Conservation (phyloP, 257 asterid genomes). For the Solanum bulbocastanum region DNA sequence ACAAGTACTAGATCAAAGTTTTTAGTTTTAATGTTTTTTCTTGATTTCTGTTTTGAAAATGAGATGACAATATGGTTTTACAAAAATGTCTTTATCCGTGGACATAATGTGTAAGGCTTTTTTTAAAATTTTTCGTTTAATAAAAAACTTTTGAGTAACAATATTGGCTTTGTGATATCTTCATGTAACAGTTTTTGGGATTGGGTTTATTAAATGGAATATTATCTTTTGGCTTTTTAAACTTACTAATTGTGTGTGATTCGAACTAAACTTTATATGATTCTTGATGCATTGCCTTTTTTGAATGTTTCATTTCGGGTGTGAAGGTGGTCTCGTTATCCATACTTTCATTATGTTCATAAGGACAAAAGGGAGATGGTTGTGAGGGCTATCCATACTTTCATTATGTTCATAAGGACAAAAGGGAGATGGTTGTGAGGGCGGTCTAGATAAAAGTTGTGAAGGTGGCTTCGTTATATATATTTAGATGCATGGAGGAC, state of each 20-base stretch:
- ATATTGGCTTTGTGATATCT: not conserved
- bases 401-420: not conserved
- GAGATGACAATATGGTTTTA: not conserved
- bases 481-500: too few relatives aligned
- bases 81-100: not conserved
- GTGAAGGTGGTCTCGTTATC: not conserved
- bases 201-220: too few relatives aligned
- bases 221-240: not conserved
- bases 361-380: not conserved
- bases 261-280: not conserved
- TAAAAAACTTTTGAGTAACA: not conserved
- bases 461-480: not conserved
- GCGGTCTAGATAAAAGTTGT: not conserved
- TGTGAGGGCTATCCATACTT: not conserved
- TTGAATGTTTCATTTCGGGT: too few relatives aligned
- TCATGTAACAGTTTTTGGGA: not conserved
- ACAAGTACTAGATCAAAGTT: slow-evolving; percentile 31
- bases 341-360: not conserved
- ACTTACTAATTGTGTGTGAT: not conserved
- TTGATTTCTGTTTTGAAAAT: not conserved
- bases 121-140: not conserved
- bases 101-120: not conserved
- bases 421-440: too few relatives aligned
- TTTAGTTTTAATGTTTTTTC: not conserved
- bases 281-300: too few relatives aligned